Percentiles rank a stretch among this genome's conserved stretches.
Evolutionary conservation across 1,284 basidiomycete species (phyloP).

Genomic region (Rhodotorula sp.): DNA sequence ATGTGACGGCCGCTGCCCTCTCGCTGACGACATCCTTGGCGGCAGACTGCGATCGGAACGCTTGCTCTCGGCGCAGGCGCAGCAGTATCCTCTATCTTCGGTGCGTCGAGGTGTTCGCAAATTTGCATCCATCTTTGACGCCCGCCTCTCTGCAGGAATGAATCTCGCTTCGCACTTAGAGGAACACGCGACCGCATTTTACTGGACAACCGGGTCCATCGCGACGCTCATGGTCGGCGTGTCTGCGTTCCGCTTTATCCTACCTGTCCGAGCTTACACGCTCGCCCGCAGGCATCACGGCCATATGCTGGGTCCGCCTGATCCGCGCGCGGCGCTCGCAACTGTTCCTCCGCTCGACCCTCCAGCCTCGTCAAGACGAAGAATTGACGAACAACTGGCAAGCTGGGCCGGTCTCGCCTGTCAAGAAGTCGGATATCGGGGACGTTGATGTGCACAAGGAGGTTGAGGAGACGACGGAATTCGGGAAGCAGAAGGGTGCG

Average conservation of each 20-base stretch:
- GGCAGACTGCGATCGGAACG: slow-evolving; percentile 30
- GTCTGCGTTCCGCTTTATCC: neutral
- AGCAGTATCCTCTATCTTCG: slow-evolving; percentile 25
- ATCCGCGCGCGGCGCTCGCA: slow-evolving; percentile 28
- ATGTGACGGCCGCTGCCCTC: neutral
- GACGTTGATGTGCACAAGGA: neutral
- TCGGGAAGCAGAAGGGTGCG: neutral
- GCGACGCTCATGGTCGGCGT: slow-evolving; percentile 13
- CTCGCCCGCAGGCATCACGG: slow-evolving; percentile 18
- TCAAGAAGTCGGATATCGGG: neutral
- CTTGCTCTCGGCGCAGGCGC: slow-evolving; percentile 28
- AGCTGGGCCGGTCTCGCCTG: slow-evolving; percentile 8
- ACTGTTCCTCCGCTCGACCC: slow-evolving; percentile 28
- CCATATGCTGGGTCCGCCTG: slow-evolving; percentile 27
- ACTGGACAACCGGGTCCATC: neutral
- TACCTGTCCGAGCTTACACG: neutral
- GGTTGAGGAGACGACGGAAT: slow-evolving; percentile 1
- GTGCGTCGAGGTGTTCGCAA: neutral
- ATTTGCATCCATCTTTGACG: too few relatives aligned
- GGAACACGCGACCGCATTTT: slow-evolving; percentile 15
- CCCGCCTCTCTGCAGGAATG: slow-evolving; percentile 9
- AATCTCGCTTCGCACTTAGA: slow-evolving; percentile 22
- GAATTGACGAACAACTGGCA: slow-evolving; percentile 3
- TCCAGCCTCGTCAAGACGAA: slow-evolving; percentile 7
- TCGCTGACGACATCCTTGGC: neutral